Conservation (phyloP, 129 eudicot genomes). For the carrot (Daucus carota) region DNA sequence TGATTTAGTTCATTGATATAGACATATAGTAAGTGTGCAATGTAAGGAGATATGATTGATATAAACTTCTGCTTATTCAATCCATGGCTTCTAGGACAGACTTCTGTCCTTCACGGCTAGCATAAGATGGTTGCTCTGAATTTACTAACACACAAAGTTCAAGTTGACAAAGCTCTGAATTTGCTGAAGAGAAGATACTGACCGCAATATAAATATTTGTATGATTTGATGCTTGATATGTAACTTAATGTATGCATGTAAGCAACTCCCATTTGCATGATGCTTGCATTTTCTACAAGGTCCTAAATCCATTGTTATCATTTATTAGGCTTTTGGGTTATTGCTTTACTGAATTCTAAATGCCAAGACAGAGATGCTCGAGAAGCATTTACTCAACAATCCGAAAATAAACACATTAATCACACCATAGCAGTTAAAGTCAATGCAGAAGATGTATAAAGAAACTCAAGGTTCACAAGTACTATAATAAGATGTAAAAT, state of each 20-base stretch:
- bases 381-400: neutral
- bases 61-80: neutral
- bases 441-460: neutral
- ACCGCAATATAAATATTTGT: neutral
- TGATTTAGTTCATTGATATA: neutral
- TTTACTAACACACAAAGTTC: neutral
- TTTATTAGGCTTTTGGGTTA: neutral
- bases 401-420: neutral
- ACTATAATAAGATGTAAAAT: neutral
- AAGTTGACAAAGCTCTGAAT: neutral
- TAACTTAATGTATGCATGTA: neutral
- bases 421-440: neutral
- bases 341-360: neutral
- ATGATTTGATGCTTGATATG: neutral
- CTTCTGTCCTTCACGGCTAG: neutral
- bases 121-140: neutral
- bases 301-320: neutral
- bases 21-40: too few relatives aligned
- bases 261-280: slow-evolving; percentile 5
- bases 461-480: neutral
- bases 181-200: neutral
- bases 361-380: neutral
- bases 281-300: neutral
- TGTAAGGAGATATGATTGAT: neutral
- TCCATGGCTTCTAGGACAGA: neutral